Evolutionary conservation across 2,329 filamentous ascomycete genomes (phyloP), one percentile per base, ranked within the genome.

Genomic region (Pseudophaeomoniella oleicola): DNA sequence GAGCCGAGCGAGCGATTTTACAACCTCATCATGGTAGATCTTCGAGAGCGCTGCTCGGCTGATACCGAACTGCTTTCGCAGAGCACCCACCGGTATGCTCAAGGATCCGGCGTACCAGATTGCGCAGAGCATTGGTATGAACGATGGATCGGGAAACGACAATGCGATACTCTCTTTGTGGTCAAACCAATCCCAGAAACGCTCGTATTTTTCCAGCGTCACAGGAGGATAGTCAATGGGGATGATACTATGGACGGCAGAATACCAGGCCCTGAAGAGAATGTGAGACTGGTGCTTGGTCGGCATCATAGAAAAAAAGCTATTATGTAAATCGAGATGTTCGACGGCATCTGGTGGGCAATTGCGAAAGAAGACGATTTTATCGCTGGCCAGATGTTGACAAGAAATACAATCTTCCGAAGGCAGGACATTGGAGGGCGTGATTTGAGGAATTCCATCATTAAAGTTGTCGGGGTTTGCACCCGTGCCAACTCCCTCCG

Each of bases 81-180:
- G 35, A 2, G 42, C 45, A 35, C 57, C 54, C 3, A 57, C 49
- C 1, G 62, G 64, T 3, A 64, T 48, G 1, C 59, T 62, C 5
- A 63, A 57, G 2, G 60, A 62, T 3, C 62, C 63, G n/a, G 60
- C 58, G 42, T 63, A 66, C 62, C 62, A 64, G 19, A 66, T 62
- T 5, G 61, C 60, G 41, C 62, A 60, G 3, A 66, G 46, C 3
- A 64, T 43, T 2, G 62, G 60, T 22, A 64, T 57, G 30, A 64
- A 61, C 1, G 57, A 58, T 1, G 58, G 54, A 32, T 59, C 55
- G 1, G 57, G 56, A 34, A 54, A 38, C 22, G 57, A 50, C 12
- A 54, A 54, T 2, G 55, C 55, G 30, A 57, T 52, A 30, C 49
- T 55, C 16, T 30, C 29, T 13, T 46, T 48, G 27, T 54, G 51